phyloP scores from a whole-genome alignment of 2,329 filamentous ascomycete species.

The Trichophyton rubrum region DNA sequence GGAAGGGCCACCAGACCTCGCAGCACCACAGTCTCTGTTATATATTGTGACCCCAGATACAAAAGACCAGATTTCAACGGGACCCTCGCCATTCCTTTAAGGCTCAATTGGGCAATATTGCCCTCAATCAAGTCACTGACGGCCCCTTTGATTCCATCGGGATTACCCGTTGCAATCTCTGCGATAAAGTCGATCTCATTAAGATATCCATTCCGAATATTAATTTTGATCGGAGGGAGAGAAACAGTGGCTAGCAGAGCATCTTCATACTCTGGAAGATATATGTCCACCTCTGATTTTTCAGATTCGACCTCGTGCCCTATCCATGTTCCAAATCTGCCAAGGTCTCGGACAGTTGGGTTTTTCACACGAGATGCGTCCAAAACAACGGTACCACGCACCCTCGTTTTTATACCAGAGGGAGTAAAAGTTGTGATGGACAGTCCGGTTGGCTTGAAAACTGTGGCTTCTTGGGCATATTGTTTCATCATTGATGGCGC shows the following conservation, averaged over 20 bases:
- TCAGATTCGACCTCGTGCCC: slow-evolving; percentile 63
- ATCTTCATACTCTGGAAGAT: slow-evolving; percentile 70
- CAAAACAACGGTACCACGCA: slow-evolving; percentile 71
- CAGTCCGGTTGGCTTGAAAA: slow-evolving; percentile 70
- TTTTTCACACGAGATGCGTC: slow-evolving; percentile 65
- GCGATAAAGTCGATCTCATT: slow-evolving; percentile 70
- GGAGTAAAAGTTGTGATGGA: slow-evolving; percentile 75
- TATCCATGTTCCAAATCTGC: slow-evolving; percentile 66
- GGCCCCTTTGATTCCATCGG: slow-evolving; percentile 63
- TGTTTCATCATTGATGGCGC: slow-evolving; percentile 67
- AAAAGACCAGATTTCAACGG: slow-evolving; percentile 68
- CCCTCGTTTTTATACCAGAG: slow-evolving; percentile 62
- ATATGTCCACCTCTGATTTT: slow-evolving; percentile 60
- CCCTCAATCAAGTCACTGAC: slow-evolving; percentile 84
- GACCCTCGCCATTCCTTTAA: slow-evolving; percentile 62
- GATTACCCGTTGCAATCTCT: slow-evolving; percentile 61
- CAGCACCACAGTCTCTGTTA: slow-evolving; percentile 65
- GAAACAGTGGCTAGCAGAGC: slow-evolving; percentile 63
- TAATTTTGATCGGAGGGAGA: slow-evolving; percentile 62
- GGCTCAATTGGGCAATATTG: slow-evolving; percentile 54
- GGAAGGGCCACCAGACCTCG: slow-evolving; percentile 49
- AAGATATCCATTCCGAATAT: slow-evolving; percentile 62
- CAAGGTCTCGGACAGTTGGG: slow-evolving; percentile 59
- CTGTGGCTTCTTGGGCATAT: slow-evolving; percentile 71
- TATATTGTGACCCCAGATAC: slow-evolving; percentile 60